Conservation (phyloP, 306 rosid genomes). For the Lathyrus tuberosus region DNA sequence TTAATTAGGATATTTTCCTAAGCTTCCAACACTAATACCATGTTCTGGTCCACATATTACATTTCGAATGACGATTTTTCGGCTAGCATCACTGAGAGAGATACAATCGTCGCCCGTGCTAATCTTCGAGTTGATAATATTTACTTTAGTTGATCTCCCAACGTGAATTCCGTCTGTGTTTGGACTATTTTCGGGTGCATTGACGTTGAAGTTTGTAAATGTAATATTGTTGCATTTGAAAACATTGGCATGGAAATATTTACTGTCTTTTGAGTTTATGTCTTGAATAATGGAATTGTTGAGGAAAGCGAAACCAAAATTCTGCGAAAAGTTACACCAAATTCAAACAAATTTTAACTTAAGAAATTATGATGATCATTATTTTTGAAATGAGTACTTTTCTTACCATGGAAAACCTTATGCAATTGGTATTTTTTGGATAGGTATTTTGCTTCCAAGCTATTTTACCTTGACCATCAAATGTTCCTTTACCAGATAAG, state of each 20-base stretch:
- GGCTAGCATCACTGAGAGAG: background rate
- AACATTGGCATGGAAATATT: slow-evolving; percentile 2
- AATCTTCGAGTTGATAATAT: too few relatives aligned
- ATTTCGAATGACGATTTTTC: background rate
- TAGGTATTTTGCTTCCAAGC: too few relatives aligned
- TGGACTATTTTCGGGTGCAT: background rate
- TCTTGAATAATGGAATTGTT: background rate
- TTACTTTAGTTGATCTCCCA: background rate
- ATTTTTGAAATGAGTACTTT: too few relatives aligned
- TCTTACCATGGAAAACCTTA: too few relatives aligned
- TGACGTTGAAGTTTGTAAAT: background rate
- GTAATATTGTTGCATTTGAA: background rate
- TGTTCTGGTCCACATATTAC: background rate
- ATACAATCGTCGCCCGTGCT: background rate
- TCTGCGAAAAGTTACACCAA: background rate
- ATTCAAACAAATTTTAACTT: background rate
- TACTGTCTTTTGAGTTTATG: background rate
- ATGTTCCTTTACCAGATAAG: too few relatives aligned
- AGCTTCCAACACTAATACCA: background rate
- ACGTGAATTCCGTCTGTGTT: background rate
- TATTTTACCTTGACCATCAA: too few relatives aligned
- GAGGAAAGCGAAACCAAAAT: background rate
- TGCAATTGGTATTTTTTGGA: too few relatives aligned
- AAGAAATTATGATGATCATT: background rate
- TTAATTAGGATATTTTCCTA: background rate